Base-by-base conservation (phyloP, 176 grass and related monocot genomes). In the Calamus simplicifolius region DNA sequence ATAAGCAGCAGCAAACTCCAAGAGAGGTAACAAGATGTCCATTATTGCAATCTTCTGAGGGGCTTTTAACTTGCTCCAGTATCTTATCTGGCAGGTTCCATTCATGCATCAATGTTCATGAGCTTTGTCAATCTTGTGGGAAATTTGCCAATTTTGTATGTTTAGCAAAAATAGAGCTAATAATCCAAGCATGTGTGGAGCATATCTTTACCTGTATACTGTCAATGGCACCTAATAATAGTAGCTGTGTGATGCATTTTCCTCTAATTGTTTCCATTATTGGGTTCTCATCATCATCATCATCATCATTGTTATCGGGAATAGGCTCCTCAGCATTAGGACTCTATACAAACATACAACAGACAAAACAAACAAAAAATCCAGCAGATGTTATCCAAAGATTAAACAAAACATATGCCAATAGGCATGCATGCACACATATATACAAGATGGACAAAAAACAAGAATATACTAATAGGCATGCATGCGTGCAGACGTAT, bases 1-100 rank as follows among this genome's bases (percentile, higher is more conserved):
- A 79, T 98, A 98, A 6, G 81, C 83, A 60, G 94, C 77, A 73
- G 94, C 84, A 92, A 93, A 98, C 68, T 98, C 94, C 54, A 98
- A 80, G 51, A 98, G 88, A 52, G 94, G 89, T 19, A 93, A 75
- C 59, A 98, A 80, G 65, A 89, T 85, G 69, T 98, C 94, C 88
- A 98, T 83, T 78, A 98, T 79, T 65, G 88, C 60, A 23, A 83
- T 83, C 66, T 98, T 86, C 38, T 93, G 88, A 51, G 75, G 62
- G 5, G 76, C 60, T 56, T 86, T 85, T 69, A 98, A 71, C 71
- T 77, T 89, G 51, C 67, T 85, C 94, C 94, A 98, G 79, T 89
- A 98, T 57, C 67, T 92, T 73, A 80, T 82, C 94, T 98, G 84
- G 49, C 68, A 76, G 57, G 62, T 70, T 78, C 65, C 10, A 62